Percentiles rank a stretch among this genome's conserved stretches.
These are phyloP conservation scores for Tolypocladium amazonense DNA, from an alignment of 2,329 filamentous ascomycete species.

Conservation along the genomic window DNA sequence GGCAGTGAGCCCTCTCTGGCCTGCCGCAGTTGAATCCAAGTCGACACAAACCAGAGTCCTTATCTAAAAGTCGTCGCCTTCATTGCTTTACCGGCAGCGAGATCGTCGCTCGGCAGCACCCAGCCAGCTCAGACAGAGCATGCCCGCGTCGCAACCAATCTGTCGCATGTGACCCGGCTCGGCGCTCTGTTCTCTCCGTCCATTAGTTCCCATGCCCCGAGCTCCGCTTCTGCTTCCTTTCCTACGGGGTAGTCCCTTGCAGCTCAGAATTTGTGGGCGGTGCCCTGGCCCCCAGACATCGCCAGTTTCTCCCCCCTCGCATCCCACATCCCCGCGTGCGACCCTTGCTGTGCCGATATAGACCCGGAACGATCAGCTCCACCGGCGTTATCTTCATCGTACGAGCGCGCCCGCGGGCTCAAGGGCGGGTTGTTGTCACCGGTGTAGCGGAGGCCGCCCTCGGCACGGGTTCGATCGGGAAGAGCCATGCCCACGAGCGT, in stretches of 20 bases:
- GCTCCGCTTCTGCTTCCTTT: background rate
- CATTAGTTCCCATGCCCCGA: background rate
- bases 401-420: conserved; percentile 9
- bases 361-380: background rate
- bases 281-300: background rate
- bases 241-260: background rate
- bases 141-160: background rate
- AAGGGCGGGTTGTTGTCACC: conserved; percentile 17
- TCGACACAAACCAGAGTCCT: background rate
- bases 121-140: background rate
- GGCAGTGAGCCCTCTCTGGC: background rate
- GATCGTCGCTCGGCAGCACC: background rate
- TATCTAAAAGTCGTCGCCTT: background rate
- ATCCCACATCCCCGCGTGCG: background rate
- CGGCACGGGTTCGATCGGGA: conserved; percentile 40
- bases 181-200: background rate
- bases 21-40: background rate
- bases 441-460: conserved; percentile 40
- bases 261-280: background rate
- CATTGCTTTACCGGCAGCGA: background rate
- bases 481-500: conserved; percentile 50
- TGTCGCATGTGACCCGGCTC: background rate
- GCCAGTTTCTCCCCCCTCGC: background rate
- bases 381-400: background rate
- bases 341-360: background rate